Evolutionary conservation across 345 rosid species (phyloP), one percentile per base, ranked within the genome.

Genomic region (Euclidium syriacum): DNA sequence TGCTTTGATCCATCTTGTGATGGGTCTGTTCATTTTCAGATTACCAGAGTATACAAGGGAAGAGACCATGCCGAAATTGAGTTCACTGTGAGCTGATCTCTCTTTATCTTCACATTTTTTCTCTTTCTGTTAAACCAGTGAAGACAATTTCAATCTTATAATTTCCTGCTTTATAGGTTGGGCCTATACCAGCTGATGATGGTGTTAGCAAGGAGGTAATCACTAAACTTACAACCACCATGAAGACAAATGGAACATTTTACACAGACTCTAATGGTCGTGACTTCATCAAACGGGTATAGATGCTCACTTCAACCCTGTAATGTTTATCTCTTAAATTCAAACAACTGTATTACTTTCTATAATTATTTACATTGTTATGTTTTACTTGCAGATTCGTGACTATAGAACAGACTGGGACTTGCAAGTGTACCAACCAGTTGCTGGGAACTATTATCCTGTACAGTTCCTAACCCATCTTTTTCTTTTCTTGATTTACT

Each of bases 191-290:
- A 50, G 77, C 75, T 23, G 84, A 83, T 74, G 98, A 91, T 83
- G 92, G 88, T 59, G 67, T 75, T 62, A 95, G 98, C 61, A 91
- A 91, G 80, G 98, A 91, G 74, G 73, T 91, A 60, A 72, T 72
- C 52, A 83, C 95, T 50, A 81, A 72, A 74, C 71, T 91, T 68
- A 83, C 85, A 65, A 82, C 96, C 43, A 59, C 77, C 55, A 75
- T 91, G 85, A 79, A 78, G 78, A 91, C 88, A 70, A 91, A 83
- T 65, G 76, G 65, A 64, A 86, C 92, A 56, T 88, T 88, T 81
- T 91, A 83, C 77, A 85, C 92, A 7, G 98, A 86, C 74, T 91
- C 98, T 55, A 91, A 88, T 67, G 98, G 98, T 1, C 96, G 95
- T 6, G 96, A 91, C 80, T 91, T 84, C 77, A 82, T 88, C 61